Evolutionary conservation across 1,139 yeast genomes (phyloP).

Genomic region (Torulaspora globosa): DNA sequence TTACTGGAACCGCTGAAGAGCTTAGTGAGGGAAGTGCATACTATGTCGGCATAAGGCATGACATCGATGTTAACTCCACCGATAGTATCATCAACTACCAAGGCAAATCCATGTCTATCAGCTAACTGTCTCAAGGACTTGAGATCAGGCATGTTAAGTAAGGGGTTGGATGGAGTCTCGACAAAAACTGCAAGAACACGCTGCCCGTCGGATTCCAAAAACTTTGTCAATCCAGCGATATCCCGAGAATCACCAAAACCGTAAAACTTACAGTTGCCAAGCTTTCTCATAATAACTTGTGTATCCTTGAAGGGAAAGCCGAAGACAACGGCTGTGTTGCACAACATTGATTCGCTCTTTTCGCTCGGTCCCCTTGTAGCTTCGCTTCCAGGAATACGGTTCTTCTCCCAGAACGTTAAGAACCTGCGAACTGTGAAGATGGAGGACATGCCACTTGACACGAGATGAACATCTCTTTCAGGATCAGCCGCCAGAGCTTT

Average conservation of each 20-base stretch:
- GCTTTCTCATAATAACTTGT: slow-evolving; percentile 70
- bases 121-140: slow-evolving; percentile 55
- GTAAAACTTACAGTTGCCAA: slow-evolving; percentile 70
- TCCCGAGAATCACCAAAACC: slow-evolving; percentile 79
- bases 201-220: slow-evolving; percentile 50
- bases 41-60: slow-evolving; percentile 71
- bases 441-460: slow-evolving; percentile 86
- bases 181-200: slow-evolving; percentile 60
- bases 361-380: neutral
- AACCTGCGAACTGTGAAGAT: slow-evolving; percentile 70
- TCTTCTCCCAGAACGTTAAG: slow-evolving; percentile 41
- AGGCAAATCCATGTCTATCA: slow-evolving; percentile 58
- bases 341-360: neutral
- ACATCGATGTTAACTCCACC: slow-evolving; percentile 82
- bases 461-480: slow-evolving; percentile 59
- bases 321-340: slow-evolving; percentile 56
- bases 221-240: slow-evolving; percentile 54
- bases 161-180: slow-evolving; percentile 89
- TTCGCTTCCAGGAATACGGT: slow-evolving; percentile 39
- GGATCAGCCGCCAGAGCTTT: slow-evolving; percentile 28
- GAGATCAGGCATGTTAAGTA: slow-evolving; percentile 75
- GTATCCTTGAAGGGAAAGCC: slow-evolving; percentile 95
- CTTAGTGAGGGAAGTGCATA: slow-evolving; percentile 81
- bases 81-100: slow-evolving; percentile 84
- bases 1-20: slow-evolving; percentile 92